Percentiles rank a stretch among this genome's conserved stretches.
Evolutionary conservation across 306 rosid genomes (phyloP).

Genomic region (Betula pendula): DNA sequence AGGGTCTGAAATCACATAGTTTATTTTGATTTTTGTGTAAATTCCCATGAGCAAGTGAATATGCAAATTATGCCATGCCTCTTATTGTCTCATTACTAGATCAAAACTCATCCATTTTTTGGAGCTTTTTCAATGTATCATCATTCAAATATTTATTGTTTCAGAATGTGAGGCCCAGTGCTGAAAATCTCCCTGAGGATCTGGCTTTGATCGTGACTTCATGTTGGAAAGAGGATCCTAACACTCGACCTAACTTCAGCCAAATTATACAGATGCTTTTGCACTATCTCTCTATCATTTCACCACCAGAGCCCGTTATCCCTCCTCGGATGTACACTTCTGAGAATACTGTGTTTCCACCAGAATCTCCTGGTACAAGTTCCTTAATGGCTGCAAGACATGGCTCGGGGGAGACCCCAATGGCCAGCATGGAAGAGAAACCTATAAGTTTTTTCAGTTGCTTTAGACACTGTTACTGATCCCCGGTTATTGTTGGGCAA

Average conservation of each 20-base stretch:
- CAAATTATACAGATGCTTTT: constrained; percentile 85
- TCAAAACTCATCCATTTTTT: background rate
- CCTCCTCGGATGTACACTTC: constrained; percentile 53
- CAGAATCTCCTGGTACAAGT: constrained; percentile 94
- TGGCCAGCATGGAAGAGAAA: constrained; percentile 44
- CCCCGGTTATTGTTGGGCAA: constrained; percentile 26
- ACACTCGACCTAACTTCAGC: constrained; percentile 66
- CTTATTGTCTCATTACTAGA: background rate
- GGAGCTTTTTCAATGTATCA: constrained; percentile 1
- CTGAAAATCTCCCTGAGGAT: constrained; percentile 78
- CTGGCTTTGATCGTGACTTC: constrained; percentile 72
- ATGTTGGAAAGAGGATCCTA: constrained; percentile 94
- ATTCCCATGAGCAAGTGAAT: background rate
- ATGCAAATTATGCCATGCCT: background rate
- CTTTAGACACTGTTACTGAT: constrained; percentile 71
- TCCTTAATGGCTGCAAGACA: constrained; percentile 65
- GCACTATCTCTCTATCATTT: constrained; percentile 60
- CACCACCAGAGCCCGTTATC: constrained; percentile 46
- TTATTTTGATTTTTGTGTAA: background rate
- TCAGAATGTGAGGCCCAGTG: constrained; percentile 87
- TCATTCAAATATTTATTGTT: constrained; percentile 20
- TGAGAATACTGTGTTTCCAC: constrained; percentile 74
- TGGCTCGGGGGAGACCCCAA: constrained; percentile 49
- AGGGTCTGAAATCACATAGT: background rate
- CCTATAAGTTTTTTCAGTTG: constrained; percentile 68